These are phyloP conservation scores for Yarrowia phangngaensis DNA, from an alignment of 805 yeast species.

Conservation along the genomic window DNA sequence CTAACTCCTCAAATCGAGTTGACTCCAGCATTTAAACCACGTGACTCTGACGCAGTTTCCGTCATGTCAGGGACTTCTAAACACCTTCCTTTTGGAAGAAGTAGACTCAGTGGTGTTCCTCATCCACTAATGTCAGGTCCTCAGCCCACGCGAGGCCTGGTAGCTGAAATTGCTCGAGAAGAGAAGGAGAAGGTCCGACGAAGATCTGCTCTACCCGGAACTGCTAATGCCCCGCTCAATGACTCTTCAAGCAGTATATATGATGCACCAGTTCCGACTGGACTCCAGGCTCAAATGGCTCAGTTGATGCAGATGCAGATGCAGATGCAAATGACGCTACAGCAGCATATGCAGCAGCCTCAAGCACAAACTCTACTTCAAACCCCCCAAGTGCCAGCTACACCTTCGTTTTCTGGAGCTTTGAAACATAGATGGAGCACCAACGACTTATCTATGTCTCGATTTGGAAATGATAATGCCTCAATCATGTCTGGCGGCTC, in stretches of 20 bases:
- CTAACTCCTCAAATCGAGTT: slow-evolving; percentile 18
- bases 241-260: slow-evolving; percentile 25
- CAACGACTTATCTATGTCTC: background rate
- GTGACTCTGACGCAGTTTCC: slow-evolving; percentile 1
- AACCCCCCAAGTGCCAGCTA: background rate
- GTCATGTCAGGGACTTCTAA: slow-evolving; percentile 7
- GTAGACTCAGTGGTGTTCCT: slow-evolving; percentile 14
- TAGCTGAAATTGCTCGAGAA: slow-evolving; percentile 43
- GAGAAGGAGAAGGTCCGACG: slow-evolving; percentile 41
- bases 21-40: slow-evolving; percentile 17
- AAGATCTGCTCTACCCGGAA: slow-evolving; percentile 27
- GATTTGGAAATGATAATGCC: slow-evolving; percentile 5
- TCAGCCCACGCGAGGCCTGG: slow-evolving; percentile 38
- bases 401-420: no score
- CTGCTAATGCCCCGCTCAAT: background rate
- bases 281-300: slow-evolving; percentile 38
- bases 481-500: slow-evolving; percentile 13
- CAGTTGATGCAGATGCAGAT: slow-evolving; percentile 39
- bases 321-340: slow-evolving; percentile 32
- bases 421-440: slow-evolving; percentile 21
- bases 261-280: slow-evolving; percentile 28
- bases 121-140: slow-evolving; percentile 19
- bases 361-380: background rate
- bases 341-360: slow-evolving; percentile 17
- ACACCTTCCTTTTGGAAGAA: slow-evolving; percentile 14